Evolutionary conservation across 768 basidiomycete genomes (phyloP), one percentile per base, ranked within the genome.

Genomic region (Russula virescens): DNA sequence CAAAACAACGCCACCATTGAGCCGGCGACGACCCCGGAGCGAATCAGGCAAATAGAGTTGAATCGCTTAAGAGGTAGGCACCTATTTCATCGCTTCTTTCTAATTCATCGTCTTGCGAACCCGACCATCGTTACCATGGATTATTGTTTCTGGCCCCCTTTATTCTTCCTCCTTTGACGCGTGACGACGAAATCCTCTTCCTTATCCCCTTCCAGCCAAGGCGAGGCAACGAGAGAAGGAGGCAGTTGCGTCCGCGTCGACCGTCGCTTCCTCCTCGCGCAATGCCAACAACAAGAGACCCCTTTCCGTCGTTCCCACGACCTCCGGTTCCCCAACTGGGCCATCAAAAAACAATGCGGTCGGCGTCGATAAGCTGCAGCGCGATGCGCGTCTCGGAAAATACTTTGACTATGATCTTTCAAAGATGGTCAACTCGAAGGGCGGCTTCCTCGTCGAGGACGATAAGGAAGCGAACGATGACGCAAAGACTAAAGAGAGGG

Each of bases 401-500:
- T 98, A 98, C 76, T 96, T 96, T 67, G 96, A 98, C 67, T 98
- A 97, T 83, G 95, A 98, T 73, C 75, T 98, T 16, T 90, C 90
- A 14, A 98, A 97, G 79, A 91, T 98, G 86, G 88, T 94, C 70
- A 98, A 99, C 73, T 88, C 94, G 9, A 90, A 94, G 72, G 97
- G 96, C 55, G 97, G 97, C 1, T 99, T 98, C 74, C 75, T 99
- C 70, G 80, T 96, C 6, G 91, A 96, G 66, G 94, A 96, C 48
- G 86, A 84, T n/a, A 84, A 85, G 67, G 89, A 90, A 65, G 80
- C 84, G 1, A 86, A 91, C 68, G 91, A 91, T 61, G 86, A 89
- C 26, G 74, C 85, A 63, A 79, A 84, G 51, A 75, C 85, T 65
- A 89, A 88, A 72, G 89, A 94, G 75, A 88, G 86, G 68, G 86